A percentile compares a stretch with the other conserved stretches of the same genome.
These are phyloP conservation scores for Podospora conica DNA, from an alignment of 495 filamentous ascomycete genomes.

Conservation along the genomic window DNA sequence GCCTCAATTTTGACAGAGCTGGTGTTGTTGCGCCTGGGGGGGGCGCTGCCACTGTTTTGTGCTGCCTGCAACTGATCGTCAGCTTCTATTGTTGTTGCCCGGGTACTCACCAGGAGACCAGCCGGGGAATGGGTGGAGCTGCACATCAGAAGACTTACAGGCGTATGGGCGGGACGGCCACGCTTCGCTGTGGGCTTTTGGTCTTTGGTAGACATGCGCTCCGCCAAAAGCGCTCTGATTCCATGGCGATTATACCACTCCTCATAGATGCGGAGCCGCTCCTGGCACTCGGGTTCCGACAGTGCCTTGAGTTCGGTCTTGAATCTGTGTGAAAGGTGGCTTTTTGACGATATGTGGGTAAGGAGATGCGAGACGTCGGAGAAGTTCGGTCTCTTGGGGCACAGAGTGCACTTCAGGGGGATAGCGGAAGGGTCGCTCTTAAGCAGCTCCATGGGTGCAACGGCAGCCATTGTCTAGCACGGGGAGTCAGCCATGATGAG, in stretches of 20 bases:
- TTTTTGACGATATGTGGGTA: conserved; percentile 82
- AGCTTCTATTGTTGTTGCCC: neutral
- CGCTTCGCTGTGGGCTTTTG: conserved; percentile 45
- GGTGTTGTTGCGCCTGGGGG: neutral
- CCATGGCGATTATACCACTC: conserved; percentile 62
- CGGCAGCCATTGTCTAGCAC: conserved; percentile 31
- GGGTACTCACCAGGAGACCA: neutral
- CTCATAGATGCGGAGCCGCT: conserved; percentile 55
- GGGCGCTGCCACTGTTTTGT: neutral
- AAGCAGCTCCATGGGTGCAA: conserved; percentile 28
- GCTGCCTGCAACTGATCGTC: neutral
- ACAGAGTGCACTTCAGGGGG: conserved; percentile 70
- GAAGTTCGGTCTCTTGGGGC: conserved; percentile 68
- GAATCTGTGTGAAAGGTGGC: conserved; percentile 69
- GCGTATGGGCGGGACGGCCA: conserved; percentile 8
- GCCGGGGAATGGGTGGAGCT: neutral
- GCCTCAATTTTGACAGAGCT: conserved; percentile 29
- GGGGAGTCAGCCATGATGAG: conserved; percentile 12
- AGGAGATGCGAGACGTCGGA: conserved; percentile 85
- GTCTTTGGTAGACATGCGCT: conserved; percentile 66
- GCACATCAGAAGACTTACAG: neutral
- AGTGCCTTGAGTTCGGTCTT: conserved; percentile 60
- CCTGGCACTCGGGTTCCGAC: conserved; percentile 45
- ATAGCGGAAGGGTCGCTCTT: conserved; percentile 30
- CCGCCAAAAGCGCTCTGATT: conserved; percentile 59